Conservation (phyloP, 768 basidiomycete genomes). For the Favolaschia claudopus region DNA sequence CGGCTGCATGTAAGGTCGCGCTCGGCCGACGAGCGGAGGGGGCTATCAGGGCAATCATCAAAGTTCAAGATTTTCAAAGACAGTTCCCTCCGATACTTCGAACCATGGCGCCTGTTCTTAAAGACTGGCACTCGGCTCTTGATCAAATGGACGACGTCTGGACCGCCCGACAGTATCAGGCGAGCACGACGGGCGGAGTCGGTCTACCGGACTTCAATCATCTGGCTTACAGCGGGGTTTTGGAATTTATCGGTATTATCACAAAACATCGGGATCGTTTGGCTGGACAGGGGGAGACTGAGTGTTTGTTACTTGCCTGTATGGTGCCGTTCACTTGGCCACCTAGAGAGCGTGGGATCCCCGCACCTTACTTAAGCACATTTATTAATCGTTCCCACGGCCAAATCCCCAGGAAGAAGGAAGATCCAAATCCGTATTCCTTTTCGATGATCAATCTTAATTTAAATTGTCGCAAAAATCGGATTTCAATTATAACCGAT, state of each 20-base stretch:
- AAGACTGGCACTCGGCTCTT: background rate
- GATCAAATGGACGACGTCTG: background rate
- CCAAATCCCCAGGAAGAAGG: too few species aligned
- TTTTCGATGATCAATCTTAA: too few species aligned
- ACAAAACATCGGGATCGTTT: background rate
- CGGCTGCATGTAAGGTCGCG: background rate
- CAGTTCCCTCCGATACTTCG: background rate
- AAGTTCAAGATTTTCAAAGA: background rate
- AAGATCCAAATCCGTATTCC: too few species aligned
- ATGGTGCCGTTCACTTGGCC: too few species aligned
- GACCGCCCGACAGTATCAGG: background rate
- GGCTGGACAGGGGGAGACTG: background rate
- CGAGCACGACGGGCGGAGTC: background rate
- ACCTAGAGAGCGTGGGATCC: too few species aligned
- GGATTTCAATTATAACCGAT: too few species aligned
- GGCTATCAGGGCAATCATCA: background rate
- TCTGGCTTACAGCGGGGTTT: background rate
- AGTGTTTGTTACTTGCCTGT: background rate
- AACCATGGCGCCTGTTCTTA: background rate
- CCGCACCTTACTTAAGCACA: too few species aligned
- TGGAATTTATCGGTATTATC: background rate
- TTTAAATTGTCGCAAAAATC: too few species aligned
- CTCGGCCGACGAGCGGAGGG: background rate
- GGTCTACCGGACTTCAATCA: background rate
- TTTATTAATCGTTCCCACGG: too few species aligned